A percentile compares a stretch with the other conserved stretches of the same genome.
These are phyloP conservation scores for Solanum paucissectum DNA, from an alignment of 257 asterid species.

Conservation along the genomic window DNA sequence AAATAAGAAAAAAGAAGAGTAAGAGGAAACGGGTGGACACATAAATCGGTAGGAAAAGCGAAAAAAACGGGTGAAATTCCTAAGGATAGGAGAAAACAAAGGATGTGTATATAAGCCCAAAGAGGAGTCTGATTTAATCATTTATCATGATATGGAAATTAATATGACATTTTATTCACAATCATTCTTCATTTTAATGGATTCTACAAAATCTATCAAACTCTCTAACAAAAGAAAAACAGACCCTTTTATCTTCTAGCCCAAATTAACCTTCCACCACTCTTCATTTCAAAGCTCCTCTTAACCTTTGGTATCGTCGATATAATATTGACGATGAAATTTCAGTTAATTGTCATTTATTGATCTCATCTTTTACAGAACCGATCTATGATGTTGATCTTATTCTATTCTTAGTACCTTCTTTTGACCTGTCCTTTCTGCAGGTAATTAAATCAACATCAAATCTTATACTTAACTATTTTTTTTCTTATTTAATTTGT, in stretches of 20 bases:
- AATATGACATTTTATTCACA: not conserved
- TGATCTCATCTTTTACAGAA: no score
- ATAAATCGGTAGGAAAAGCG: not conserved
- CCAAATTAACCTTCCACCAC: slow-evolving; percentile 2
- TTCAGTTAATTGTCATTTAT: no score
- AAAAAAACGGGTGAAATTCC: slow-evolving; percentile 19
- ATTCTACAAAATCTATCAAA: not conserved
- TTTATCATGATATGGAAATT: not conserved
- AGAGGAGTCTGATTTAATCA: not conserved
- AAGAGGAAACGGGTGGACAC: not conserved
- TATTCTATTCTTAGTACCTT: not conserved
- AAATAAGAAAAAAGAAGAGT: not conserved
- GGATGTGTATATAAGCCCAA: slow-evolving; percentile 6
- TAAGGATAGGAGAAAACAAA: slow-evolving; percentile 9
- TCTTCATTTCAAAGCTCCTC: slow-evolving; percentile 16
- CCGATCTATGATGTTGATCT: not conserved
- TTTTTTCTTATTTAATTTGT: not conserved
- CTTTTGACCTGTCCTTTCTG: not conserved
- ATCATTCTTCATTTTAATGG: not conserved
- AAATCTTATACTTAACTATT: not conserved
- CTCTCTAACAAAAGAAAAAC: slow-evolving; percentile 10
- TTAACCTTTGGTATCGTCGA: not conserved
- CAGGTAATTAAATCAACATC: not conserved
- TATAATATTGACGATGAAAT: not conserved
- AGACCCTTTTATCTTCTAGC: slow-evolving; percentile 19